Evolutionary conservation across 139 green algal genomes (phyloP), one percentile per base, ranked within the genome.

Genomic region (Monoraphidium neglectum): DNA sequence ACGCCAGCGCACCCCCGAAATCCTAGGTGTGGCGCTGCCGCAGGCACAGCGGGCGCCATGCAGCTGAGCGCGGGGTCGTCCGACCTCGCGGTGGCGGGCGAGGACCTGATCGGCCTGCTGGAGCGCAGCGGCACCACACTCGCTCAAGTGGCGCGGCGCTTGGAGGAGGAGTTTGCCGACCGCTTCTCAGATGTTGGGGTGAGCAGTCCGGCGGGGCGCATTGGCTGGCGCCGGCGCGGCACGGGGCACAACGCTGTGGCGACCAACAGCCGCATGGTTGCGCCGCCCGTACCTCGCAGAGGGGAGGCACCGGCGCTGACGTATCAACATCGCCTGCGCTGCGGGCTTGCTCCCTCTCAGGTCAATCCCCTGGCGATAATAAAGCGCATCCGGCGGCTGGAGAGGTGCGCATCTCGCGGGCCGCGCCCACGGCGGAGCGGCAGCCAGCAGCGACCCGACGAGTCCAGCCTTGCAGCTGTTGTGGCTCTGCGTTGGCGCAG

Each of bases 111-210:
- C 3, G 72, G 49, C 32, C 64, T 61, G 5, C 66, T 80, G 21
- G 75, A 74, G 36, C 75, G 66, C 32, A 68, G 62, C 24, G 37
- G 38, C 15, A 24, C 46, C 18, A 36, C 75, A 2, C 37, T 80
- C 6, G 64, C 47, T 65, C 56, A 47, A 23, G 35, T 80, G 28
- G 65, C 75, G 15, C 65, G 57, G 26, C 51, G 49, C 1, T 53
- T 80, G 10, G 75, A 80, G 40, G 64, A 74, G 37, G 75, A 80
- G 66, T 80, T 80, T 37, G 68, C 75, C 21, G 66, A 75, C 28
- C 53, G 75, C 4, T 80, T 80, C 28, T 57, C 57, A 0, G 57
- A 70, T 26, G 68, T 59, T 18, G 72, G 72, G 43, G 72, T 77
- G 63, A 16, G 72, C 28, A 30, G 8, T 21, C 8, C 43, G 8